Percentiles rank a stretch among this genome's conserved stretches.
Conservation (phyloP, 176 grass and related monocot species). For the Tillandsia leiboldiana region DNA sequence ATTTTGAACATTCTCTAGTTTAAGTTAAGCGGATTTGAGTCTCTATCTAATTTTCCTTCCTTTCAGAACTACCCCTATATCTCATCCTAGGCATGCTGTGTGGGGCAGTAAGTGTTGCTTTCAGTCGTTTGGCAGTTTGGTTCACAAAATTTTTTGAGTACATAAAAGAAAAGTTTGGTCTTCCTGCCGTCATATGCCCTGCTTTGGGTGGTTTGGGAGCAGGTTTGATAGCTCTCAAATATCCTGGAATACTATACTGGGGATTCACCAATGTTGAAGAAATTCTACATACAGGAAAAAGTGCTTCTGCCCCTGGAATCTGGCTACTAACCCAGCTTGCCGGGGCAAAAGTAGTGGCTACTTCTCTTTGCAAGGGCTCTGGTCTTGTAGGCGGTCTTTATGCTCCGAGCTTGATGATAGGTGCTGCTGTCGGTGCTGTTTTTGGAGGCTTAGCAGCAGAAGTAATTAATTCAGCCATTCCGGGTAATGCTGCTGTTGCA, state of each 20-base stretch:
- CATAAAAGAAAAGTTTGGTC: slow-evolving; percentile 67
- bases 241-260: slow-evolving; percentile 93
- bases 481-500: slow-evolving; percentile 90
- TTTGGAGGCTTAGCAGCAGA: slow-evolving; percentile 91
- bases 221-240: slow-evolving; percentile 91
- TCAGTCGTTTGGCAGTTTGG: slow-evolving; percentile 81
- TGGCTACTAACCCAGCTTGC: slow-evolving; percentile 93
- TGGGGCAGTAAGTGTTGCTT: slow-evolving; percentile 79
- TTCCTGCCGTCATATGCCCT: slow-evolving; percentile 91
- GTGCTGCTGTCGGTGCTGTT: slow-evolving; percentile 92
- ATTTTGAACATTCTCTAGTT: slow-evolving; percentile 7
- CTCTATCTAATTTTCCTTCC: slow-evolving; percentile 5
- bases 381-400: slow-evolving; percentile 96
- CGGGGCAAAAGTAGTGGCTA: slow-evolving; percentile 87
- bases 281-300: slow-evolving; percentile 92
- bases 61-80: slow-evolving; percentile 85
- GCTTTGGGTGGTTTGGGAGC: slow-evolving; percentile 92
- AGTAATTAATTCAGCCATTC: slow-evolving; percentile 81
- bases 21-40: slow-evolving; percentile 25
- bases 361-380: slow-evolving; percentile 97
- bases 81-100: slow-evolving; percentile 97
- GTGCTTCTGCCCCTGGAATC: slow-evolving; percentile 93
- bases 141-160: slow-evolving; percentile 85
- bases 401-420: slow-evolving; percentile 99
- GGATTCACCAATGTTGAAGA: slow-evolving; percentile 98